phyloP scores from a whole-genome alignment of 106 monocot genomes.

The Phalaenopsis aphrodite region DNA sequence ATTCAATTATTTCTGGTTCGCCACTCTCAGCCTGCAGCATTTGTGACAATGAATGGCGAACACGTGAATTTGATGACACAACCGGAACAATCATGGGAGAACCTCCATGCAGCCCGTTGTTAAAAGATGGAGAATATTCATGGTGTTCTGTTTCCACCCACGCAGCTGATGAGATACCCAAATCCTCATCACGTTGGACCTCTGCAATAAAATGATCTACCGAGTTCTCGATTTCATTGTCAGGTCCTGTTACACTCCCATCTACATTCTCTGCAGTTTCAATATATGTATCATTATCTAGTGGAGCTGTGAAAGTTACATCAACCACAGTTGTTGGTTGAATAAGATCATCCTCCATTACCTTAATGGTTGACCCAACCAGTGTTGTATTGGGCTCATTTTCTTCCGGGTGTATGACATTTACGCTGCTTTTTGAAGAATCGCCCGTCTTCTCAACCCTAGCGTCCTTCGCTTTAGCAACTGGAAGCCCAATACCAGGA shows the following conservation, averaged over 20 bases:
- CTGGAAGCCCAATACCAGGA: constrained; percentile 17
- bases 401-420: constrained; percentile 30
- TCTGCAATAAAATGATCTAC: constrained; percentile 21
- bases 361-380: constrained; percentile 16
- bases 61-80: constrained; percentile 43
- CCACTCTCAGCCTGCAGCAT: constrained; percentile 82
- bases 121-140: constrained; percentile 25
- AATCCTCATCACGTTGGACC: constrained; percentile 40
- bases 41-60: constrained; percentile 84
- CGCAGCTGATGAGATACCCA: constrained; percentile 76
- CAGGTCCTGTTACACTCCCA: constrained; percentile 16
- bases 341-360: constrained; percentile 23
- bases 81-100: constrained; percentile 27
- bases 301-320: constrained; percentile 23
- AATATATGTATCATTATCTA: constrained; percentile 22
- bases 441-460: constrained; percentile 31
- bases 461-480: constrained; percentile 18
- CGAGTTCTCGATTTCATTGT: constrained; percentile 7
- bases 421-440: constrained; percentile 35
- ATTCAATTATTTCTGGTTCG: constrained; percentile 84
- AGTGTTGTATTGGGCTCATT: constrained; percentile 16
- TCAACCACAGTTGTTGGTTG: constrained; percentile 25
- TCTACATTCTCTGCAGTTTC: constrained; percentile 23
- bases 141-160: constrained; percentile 73
- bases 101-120: constrained; percentile 16